Evolutionary conservation across 2,329 filamentous ascomycete genomes (phyloP).

Genomic region (Diaporthe australafricana): DNA sequence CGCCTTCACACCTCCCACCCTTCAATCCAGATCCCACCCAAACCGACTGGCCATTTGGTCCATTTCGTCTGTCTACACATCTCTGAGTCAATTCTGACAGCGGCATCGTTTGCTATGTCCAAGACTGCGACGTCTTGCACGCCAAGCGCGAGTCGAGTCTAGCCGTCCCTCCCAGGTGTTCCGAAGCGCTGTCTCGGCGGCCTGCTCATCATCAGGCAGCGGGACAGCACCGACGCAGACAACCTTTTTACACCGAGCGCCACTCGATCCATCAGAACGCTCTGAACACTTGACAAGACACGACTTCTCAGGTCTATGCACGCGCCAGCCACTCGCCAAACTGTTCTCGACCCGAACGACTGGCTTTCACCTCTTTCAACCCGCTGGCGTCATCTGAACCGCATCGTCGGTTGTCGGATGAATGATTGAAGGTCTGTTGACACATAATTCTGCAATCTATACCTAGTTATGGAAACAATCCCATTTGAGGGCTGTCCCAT

Average conservation of each 20-base stretch:
- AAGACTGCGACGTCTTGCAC: background rate
- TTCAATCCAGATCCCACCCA: no score
- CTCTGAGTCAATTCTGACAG: background rate
- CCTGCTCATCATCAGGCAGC: background rate
- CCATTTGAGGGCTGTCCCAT: no score
- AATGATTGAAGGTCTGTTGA: no score
- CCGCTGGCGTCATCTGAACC: no score
- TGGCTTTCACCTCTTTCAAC: no score
- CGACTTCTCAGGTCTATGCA: no score
- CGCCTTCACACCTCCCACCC: background rate
- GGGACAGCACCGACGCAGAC: background rate
- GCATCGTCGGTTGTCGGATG: no score
- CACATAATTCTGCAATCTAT: no score
- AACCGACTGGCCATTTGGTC: background rate
- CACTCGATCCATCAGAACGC: background rate
- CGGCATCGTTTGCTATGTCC: background rate
- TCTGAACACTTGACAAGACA: background rate
- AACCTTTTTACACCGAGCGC: background rate
- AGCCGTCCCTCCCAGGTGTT: background rate
- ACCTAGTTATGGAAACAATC: no score
- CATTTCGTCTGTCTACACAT: no score
- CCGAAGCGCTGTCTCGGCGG: background rate
- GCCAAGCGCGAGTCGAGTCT: background rate
- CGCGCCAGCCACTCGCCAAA: background rate
- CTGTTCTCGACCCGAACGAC: background rate